Conservation (phyloP, 164 flowering plant species). For the Santalum album region DNA sequence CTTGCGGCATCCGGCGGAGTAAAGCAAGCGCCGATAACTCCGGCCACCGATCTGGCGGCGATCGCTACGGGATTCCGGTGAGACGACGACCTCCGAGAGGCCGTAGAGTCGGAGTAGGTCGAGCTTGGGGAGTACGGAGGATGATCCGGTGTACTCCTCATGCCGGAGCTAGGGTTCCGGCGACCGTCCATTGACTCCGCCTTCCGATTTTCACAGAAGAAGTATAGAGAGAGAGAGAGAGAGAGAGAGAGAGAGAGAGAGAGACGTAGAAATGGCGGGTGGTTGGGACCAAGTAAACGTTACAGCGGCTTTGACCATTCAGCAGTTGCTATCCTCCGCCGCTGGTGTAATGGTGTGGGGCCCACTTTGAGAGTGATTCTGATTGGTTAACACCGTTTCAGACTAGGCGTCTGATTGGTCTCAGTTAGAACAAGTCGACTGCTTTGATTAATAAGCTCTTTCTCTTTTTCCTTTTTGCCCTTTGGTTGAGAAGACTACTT, state of each 20-base stretch:
- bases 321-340: slow-evolving; percentile 12
- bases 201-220: slow-evolving; percentile 13
- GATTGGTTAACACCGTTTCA: too few species aligned
- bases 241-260: slow-evolving; percentile 6
- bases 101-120: slow-evolving; percentile 12
- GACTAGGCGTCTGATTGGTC: too few species aligned
- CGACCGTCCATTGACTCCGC: slow-evolving; percentile 2
- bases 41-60: slow-evolving; percentile 43
- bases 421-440: too few species aligned
- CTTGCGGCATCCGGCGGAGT: slow-evolving; percentile 43
- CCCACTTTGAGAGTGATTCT: too few species aligned
- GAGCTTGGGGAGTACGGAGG: slow-evolving; percentile 16
- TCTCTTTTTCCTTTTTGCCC: too few species aligned
- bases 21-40: slow-evolving; percentile 41
- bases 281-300: background rate
- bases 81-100: slow-evolving; percentile 8
- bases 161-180: slow-evolving; percentile 20
- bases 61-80: slow-evolving; percentile 25
- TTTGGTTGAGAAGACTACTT: too few species aligned
- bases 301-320: slow-evolving; percentile 11
- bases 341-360: background rate
- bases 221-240: slow-evolving; percentile 6
- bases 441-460: too few species aligned
- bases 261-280: slow-evolving; percentile 11
- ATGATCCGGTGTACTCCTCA: slow-evolving; percentile 20